phyloP scores from a whole-genome alignment of 1,139 yeast genomes.

The Oligophagozyma castellii region DNA sequence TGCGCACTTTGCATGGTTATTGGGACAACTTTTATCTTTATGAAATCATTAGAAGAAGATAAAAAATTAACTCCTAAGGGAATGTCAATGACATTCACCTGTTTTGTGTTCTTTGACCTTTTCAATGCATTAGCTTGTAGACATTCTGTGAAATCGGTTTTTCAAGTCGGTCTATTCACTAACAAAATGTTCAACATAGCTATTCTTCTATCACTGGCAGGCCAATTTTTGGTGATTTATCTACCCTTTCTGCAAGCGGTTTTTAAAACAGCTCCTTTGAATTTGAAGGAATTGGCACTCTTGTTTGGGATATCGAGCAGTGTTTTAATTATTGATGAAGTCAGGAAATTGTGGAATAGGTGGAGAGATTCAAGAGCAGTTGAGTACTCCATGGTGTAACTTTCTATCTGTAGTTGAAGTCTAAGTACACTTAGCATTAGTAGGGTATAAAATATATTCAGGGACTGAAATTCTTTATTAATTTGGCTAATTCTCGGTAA shows the following conservation, averaged over 20 bases:
- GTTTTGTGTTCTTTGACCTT: slow-evolving; percentile 92
- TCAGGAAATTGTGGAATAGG: slow-evolving; percentile 37
- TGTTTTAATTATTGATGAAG: slow-evolving; percentile 78
- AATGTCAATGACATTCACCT: slow-evolving; percentile 93
- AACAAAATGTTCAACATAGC: slow-evolving; percentile 88
- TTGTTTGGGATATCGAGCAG: slow-evolving; percentile 54
- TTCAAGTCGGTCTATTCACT: slow-evolving; percentile 54
- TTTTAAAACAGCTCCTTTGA: slow-evolving; percentile 85
- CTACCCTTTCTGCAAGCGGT: slow-evolving; percentile 79
- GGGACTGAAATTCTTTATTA: too few species aligned
- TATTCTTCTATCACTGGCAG: slow-evolving; percentile 69
- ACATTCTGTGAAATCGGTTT: slow-evolving; percentile 65
- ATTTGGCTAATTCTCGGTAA: too few species aligned
- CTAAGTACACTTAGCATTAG: too few species aligned
- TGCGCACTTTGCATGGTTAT: slow-evolving; percentile 56
- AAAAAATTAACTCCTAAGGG: slow-evolving; percentile 70
- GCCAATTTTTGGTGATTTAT: slow-evolving; percentile 84
- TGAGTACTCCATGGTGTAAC: too few species aligned
- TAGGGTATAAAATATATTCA: too few species aligned
- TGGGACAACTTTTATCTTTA: slow-evolving; percentile 77
- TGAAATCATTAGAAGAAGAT: slow-evolving; percentile 69
- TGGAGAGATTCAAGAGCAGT: slow-evolving; percentile 3
- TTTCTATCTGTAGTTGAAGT: too few species aligned
- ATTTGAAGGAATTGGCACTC: slow-evolving; percentile 49
- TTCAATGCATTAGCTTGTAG: slow-evolving; percentile 89